Base-by-base conservation (phyloP, 306 rosid species). In the Sophora flavescens region DNA sequence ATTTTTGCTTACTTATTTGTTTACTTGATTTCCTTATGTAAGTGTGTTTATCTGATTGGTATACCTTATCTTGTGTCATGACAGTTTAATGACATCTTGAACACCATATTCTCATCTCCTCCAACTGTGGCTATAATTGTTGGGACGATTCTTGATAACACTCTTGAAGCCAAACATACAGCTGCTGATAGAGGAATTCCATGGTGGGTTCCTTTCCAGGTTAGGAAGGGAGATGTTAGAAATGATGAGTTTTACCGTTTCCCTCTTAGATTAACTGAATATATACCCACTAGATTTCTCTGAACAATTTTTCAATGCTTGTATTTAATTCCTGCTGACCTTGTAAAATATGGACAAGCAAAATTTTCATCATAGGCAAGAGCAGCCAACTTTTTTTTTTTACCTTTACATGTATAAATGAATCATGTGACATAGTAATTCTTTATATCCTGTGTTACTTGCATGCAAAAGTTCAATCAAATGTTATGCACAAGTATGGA, bases 131-230 rank as follows among this genome's bases (percentile, higher is more conserved):
- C 92, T 16, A 88, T 92, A 77, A 87, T 90, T 0, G 92, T 95
- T 3, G 98, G 98, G 79, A 90, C 97, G 0, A 1, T 95, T 33
- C 74, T 95, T 1, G 98, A 95, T 80, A 91, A 86, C 84, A 92
- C 98, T 2, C 88, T 95, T 1, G 98, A 92, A 0, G 93, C 89
- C 1, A 85, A 76, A 68, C 12, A 64, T 2, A 42, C 81, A 6
- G 63, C 28, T 4, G 72, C 16, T 4, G 97, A 95, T 33, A 87
- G 98, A 80, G 98, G 98, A 77, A 16, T 95, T 59, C 87, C 82
- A 70, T 95, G 98, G 98, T 92, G 96, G 97, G 63, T 7, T 59
- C 93, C 97, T 0, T 95, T 89, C 88, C 97, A 92, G 70, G 68
- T 67, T 18, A 90, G 82, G 84, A 82, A 90, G 13, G 98, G 98